These are phyloP conservation scores for Clitoria ternatea DNA, from an alignment of 306 rosid genomes.

Conservation along the genomic window DNA sequence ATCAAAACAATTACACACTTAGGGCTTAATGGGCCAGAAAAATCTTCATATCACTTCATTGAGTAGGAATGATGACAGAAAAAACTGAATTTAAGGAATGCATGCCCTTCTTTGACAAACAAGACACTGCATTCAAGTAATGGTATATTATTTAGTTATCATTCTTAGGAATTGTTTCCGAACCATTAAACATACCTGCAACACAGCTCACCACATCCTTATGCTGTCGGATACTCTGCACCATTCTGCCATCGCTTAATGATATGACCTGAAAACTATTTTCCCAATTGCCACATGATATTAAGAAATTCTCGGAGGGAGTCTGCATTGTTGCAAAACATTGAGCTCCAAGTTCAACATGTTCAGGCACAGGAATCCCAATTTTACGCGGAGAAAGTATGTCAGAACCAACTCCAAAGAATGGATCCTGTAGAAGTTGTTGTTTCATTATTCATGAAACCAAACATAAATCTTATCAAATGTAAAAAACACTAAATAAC, in stretches of 20 bases:
- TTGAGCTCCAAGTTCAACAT: constrained; percentile 81
- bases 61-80: constrained; percentile 1
- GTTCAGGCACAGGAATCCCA: constrained; percentile 88
- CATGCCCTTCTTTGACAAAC: constrained; percentile 11
- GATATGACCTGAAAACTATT: constrained; percentile 96
- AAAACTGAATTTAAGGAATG: constrained; percentile 10
- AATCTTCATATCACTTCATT: constrained; percentile 4
- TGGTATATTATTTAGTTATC: background rate
- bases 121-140: constrained; percentile 9
- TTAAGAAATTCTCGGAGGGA: constrained; percentile 67
- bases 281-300: constrained; percentile 99
- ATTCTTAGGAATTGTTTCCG: background rate
- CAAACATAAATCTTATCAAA: constrained; percentile 10
- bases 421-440: constrained; percentile 67
- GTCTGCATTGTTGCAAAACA: constrained; percentile 88
- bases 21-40: background rate
- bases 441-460: constrained; percentile 16
- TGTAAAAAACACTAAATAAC: background rate
- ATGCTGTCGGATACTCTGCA: constrained; percentile 96
- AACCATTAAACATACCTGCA: constrained; percentile 65
- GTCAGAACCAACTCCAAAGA: constrained; percentile 88
- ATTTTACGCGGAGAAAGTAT: constrained; percentile 77
- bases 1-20: constrained; percentile 2
- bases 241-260: constrained; percentile 81
- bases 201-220: constrained; percentile 96